Conservation (phyloP, 2,329 filamentous ascomycete genomes). For the Juglanconis sp. region DNA sequence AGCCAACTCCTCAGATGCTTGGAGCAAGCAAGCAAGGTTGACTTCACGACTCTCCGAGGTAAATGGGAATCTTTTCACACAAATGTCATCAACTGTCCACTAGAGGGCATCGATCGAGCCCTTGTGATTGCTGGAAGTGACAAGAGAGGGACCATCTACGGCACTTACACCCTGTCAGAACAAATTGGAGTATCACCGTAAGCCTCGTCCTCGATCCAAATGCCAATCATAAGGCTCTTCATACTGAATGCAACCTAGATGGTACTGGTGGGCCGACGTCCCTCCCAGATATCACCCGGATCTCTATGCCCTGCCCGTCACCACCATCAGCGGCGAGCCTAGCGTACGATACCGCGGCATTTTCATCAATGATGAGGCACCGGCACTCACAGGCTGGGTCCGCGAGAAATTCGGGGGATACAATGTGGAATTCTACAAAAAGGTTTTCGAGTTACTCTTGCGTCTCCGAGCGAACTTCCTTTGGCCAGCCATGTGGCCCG, state of each 20-base stretch:
- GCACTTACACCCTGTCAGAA: constrained; percentile 57
- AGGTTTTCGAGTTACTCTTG: constrained; percentile 61
- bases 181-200: constrained; percentile 60
- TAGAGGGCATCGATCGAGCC: constrained; percentile 42
- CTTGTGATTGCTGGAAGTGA: constrained; percentile 57
- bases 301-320: constrained; percentile 47
- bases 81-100: constrained; percentile 43
- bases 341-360: constrained; percentile 59
- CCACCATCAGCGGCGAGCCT: constrained; percentile 48
- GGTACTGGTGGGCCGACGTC: constrained; percentile 61
- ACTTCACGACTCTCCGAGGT: constrained; percentile 45
- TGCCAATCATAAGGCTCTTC: neutral
- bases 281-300: constrained; percentile 43
- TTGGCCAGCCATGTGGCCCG: constrained; percentile 66
- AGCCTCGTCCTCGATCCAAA: constrained; percentile 1
- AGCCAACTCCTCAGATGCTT: constrained; percentile 43
- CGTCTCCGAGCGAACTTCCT: constrained; percentile 62
- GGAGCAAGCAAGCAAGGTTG: constrained; percentile 41
- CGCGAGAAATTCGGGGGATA: constrained; percentile 14
- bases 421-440: constrained; percentile 55
- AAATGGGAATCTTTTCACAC: constrained; percentile 58
- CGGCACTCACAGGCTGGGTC: constrained; percentile 38
- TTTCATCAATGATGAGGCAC: constrained; percentile 63
- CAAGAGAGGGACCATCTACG: constrained; percentile 57
- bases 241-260: constrained; percentile 25